Evolutionary conservation across 2,329 filamentous ascomycete species (phyloP), one percentile per base, ranked within the genome.

Genomic region (Monosporascus sp.): DNA sequence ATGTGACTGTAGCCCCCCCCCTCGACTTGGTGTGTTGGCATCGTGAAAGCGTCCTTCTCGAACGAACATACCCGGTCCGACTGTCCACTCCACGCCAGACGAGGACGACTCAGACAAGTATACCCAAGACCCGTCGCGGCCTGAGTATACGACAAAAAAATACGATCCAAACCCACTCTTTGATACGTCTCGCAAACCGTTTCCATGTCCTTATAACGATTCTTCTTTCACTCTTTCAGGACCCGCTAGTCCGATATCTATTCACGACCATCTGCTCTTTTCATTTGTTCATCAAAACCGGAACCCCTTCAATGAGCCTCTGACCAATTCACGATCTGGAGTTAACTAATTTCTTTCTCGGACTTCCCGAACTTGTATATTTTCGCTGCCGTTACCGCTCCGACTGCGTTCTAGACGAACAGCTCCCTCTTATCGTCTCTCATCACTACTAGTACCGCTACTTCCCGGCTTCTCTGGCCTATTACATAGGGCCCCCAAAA

Each of bases 251-350:
- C 63, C 61, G 56, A 49, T 59, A 60, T 57, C 59, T 53, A 56
- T 65, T 66, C 58, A 67, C 63, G 65, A 68, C 63, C 65, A 60
- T 64, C 61, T 60, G 52, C 58, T 52, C 53, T 60, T 65, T 67
- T 67, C 67, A 66, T 70, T 70, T 73, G 65, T 73, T 65, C 57
- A 60, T 59, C 63, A 58, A 67, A 67, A 57, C 61, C 54, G 46
- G 64, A 72, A 70, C 71, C 69, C 70, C 64, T 65, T 70, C 67
- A 60, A 76, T 75, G 74, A 75, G 72, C 70, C 68, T 73, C 71
- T 72, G 73, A 75, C 65, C 61, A 51, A 53, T 73, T 62, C 72
- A 75, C 72, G 72, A 74, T 65, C 65, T 66, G 71, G 68, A 71
- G 66, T 73, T 70, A 61, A 62, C 66, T 55, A 59, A 64, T 69